These are phyloP conservation scores for Ilex aquifolium DNA, from an alignment of 257 asterid species.

Conservation along the genomic window DNA sequence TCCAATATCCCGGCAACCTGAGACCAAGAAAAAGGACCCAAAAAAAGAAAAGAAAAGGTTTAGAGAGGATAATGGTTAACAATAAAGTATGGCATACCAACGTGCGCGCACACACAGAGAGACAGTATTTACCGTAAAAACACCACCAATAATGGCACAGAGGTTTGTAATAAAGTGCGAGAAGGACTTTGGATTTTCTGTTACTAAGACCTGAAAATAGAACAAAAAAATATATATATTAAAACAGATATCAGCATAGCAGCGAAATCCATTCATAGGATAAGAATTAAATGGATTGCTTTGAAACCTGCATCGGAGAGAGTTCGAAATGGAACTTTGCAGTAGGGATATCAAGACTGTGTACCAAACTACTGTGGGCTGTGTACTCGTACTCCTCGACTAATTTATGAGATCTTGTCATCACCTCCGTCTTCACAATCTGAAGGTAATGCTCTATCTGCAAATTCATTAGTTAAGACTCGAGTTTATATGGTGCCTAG, in stretches of 20 bases:
- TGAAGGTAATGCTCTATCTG: slow-evolving; percentile 98
- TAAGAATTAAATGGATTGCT: slow-evolving; percentile 6
- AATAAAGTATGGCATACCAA: neutral
- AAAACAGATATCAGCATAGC: slow-evolving; percentile 6
- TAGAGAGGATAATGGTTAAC: neutral
- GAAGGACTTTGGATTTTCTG: slow-evolving; percentile 72
- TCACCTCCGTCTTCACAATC: slow-evolving; percentile 90
- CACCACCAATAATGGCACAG: slow-evolving; percentile 92
- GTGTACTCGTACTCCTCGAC: slow-evolving; percentile 92
- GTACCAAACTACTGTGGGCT: slow-evolving; percentile 89
- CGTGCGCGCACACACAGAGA: neutral
- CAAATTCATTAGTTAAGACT: slow-evolving; percentile 11
- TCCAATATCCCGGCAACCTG: slow-evolving; percentile 98
- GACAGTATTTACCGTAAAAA: slow-evolving; percentile 67
- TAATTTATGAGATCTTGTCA: slow-evolving; percentile 70
- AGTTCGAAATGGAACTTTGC: slow-evolving; percentile 83
- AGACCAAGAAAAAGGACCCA: slow-evolving; percentile 13
- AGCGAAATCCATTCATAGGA: neutral
- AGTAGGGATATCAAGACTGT: slow-evolving; percentile 70
- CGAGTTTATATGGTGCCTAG: neutral
- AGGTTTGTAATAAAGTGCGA: slow-evolving; percentile 75
- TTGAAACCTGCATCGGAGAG: slow-evolving; percentile 89
- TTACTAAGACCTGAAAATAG: slow-evolving; percentile 51
- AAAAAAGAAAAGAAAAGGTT: slow-evolving; percentile 2
- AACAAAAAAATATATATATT: neutral